Percentiles rank a stretch among this genome's conserved stretches.
These are phyloP conservation scores for Fomitopsis serialis DNA, from an alignment of 768 basidiomycete species.

Conservation along the genomic window DNA sequence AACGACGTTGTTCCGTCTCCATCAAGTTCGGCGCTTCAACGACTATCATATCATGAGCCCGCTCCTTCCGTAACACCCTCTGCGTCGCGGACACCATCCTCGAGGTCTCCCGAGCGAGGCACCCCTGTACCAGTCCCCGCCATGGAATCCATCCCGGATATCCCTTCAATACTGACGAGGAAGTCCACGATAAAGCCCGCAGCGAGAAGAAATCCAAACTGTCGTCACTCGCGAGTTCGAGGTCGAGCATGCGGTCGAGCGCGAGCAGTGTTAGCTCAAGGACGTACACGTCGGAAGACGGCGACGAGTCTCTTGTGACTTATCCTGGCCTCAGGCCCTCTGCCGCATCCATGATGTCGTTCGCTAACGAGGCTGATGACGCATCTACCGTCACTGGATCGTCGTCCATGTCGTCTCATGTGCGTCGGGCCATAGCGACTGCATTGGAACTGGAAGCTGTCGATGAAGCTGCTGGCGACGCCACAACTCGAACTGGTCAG, in stretches of 20 bases:
- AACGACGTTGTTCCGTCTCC: constrained; percentile 62
- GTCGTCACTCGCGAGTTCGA: constrained; percentile 61
- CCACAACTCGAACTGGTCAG: neutral
- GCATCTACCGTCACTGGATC: constrained; percentile 20
- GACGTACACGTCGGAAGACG: constrained; percentile 39
- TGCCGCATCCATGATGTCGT: constrained; percentile 40
- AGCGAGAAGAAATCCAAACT: constrained; percentile 52
- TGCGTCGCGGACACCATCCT: constrained; percentile 30
- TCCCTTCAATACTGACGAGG: constrained; percentile 27
- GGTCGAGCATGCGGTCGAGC: constrained; percentile 33
- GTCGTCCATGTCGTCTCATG: constrained; percentile 54
- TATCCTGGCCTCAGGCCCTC: constrained; percentile 70
- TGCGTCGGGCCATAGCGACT: constrained; percentile 61
- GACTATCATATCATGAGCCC: constrained; percentile 53
- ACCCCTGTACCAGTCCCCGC: constrained; percentile 36
- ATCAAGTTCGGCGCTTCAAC: constrained; percentile 58
- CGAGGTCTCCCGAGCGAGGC: constrained; percentile 32
- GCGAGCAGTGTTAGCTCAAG: constrained; percentile 46
- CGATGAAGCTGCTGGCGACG: constrained; percentile 26
- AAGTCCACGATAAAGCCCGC: constrained; percentile 5
- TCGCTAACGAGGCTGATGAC: constrained; percentile 8
- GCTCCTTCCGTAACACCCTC: constrained; percentile 51
- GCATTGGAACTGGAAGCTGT: constrained; percentile 58
- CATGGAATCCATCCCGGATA: constrained; percentile 48
- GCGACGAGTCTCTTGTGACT: constrained; percentile 49